Base-by-base conservation (phyloP, 768 basidiomycete species). In the Suillus discolor region DNA sequence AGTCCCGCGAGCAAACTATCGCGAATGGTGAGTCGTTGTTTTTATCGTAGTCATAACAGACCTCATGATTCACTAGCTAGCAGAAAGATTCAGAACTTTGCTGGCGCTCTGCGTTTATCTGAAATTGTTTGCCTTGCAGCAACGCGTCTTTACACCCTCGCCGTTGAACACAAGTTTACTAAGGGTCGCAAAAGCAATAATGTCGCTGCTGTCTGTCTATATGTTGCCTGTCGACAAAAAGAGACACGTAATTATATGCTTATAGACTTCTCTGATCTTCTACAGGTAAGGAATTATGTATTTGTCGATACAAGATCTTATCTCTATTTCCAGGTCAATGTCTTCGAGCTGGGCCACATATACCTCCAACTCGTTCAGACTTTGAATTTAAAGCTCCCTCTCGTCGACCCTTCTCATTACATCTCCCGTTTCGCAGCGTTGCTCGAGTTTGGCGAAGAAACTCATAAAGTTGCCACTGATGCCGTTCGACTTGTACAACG, bases 181-280 rank as follows among this genome's bases (percentile, higher is more conserved):
- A 94, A 96, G 76, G 97, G 97, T 11, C 86, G 97, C 34, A 90
- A 91, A 72, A 93, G 93, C 71, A 82, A 94, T 73, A 95, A 97
- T 71, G 94, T 99, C 67, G 92, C 97, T 42, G 97, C 96, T 4
- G 93, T 96, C 49, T 99, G 97, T 75, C 84, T 99, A 55, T 99
- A 99, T 74, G 88, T 97, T 51, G 94, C 96, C 4, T 97, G 96
- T 74, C 79, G 97, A 66, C 90, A 96, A 78, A 92, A 91, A 71
- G 93, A 97, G 77, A 94, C 93, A 0, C 80, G 91, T 62, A 94
- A 90, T 64, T 93, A 96, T 76, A 99, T 99, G 97, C 87, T 99
- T 31, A 99, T 99, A 68, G 97, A 99, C 79, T 99, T 99, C 72
- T 94, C 94, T n/a, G 97, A 99, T 74, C 82, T 96, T 47, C 85